These are phyloP conservation scores for Fusarium continuum DNA, from an alignment of 2,329 filamentous ascomycete species.

Conservation along the genomic window DNA sequence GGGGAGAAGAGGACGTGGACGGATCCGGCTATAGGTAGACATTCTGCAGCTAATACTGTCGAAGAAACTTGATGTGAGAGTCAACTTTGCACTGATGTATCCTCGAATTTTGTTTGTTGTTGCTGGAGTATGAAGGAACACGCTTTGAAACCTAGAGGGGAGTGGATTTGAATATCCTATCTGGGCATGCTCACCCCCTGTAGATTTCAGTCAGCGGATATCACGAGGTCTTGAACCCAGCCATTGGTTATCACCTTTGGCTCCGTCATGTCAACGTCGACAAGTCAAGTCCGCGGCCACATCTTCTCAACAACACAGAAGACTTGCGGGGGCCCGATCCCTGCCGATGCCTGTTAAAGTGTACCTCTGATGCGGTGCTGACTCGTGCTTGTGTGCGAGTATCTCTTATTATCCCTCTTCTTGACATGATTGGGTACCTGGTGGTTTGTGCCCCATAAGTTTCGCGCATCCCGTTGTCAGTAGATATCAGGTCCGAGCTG, in stretches of 20 bases:
- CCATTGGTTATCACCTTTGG: background rate
- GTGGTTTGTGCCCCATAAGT: no score
- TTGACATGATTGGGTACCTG: no score
- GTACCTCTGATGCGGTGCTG: no score
- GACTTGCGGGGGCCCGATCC: no score
- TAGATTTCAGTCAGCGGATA: rapidly evolving
- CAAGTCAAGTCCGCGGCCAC: background rate
- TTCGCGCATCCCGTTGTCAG: no score
- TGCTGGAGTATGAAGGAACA: rapidly evolving
- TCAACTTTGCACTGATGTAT: rapidly evolving
- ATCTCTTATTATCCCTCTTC: no score
- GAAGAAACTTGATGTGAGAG: rapidly evolving
- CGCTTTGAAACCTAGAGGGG: no score
- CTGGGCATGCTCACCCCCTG: background rate
- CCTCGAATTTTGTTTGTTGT: background rate
- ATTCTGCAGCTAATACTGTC: background rate
- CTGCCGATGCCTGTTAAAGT: no score
- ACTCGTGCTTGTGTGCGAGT: no score
- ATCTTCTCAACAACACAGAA: no score
- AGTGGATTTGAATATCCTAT: no score
- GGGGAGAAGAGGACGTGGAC: conserved; percentile 5
- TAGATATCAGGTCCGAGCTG: background rate
- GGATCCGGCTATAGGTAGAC: background rate
- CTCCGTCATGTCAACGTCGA: background rate
- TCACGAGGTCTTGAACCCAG: rapidly evolving